Conservation (phyloP, 2,329 filamentous ascomycete species). For the Pseudogymnoascus sp. region DNA sequence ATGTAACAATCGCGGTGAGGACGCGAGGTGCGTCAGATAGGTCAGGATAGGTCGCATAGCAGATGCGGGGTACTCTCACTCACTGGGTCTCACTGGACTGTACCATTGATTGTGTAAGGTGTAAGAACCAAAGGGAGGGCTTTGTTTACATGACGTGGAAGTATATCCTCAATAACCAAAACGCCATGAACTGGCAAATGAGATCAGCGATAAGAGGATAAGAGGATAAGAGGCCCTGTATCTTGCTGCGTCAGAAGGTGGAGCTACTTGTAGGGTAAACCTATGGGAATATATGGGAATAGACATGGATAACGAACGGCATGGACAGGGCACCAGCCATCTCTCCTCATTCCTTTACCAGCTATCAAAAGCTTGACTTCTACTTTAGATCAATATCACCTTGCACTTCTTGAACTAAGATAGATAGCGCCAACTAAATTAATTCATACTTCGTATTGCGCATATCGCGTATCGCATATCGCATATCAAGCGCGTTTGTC, state of each 20-base stretch:
- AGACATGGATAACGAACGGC: background rate
- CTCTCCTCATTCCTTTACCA: background rate
- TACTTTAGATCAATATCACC: background rate
- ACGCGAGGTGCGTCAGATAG: background rate
- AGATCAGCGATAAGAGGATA: background rate
- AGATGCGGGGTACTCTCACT: background rate
- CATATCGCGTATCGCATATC: background rate
- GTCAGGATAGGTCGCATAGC: background rate
- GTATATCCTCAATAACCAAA: background rate
- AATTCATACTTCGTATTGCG: background rate
- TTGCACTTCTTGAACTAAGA: background rate
- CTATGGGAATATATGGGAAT: background rate
- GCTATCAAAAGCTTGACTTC: background rate
- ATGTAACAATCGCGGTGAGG: background rate
- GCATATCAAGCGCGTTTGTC: background rate
- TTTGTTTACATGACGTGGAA: conserved; percentile 2
- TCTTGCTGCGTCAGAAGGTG: background rate
- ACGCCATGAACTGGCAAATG: background rate
- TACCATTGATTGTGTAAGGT: background rate
- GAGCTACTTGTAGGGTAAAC: background rate
- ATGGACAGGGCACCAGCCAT: background rate
- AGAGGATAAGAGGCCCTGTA: background rate
- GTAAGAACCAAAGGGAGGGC: background rate
- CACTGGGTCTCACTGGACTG: background rate
- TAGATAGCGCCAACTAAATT: background rate